phyloP scores from a whole-genome alignment of 2,329 filamentous ascomycete species.

The Bipolaris zeicola region DNA sequence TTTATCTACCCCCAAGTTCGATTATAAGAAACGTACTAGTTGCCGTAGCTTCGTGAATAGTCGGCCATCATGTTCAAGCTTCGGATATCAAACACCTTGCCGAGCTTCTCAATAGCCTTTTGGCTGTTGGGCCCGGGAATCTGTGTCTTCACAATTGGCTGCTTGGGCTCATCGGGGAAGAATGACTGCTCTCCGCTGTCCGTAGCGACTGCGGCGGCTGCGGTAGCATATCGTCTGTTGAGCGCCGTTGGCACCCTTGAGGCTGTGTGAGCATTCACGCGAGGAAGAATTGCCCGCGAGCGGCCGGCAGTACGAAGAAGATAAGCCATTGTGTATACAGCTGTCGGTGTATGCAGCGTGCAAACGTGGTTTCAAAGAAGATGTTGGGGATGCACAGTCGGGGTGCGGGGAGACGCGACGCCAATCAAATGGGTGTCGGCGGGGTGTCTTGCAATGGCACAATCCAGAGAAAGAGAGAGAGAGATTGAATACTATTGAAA shows the following conservation, averaged over 20 bases:
- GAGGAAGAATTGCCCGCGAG: constrained; percentile 24
- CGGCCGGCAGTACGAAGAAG: constrained; percentile 37
- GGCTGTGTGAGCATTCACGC: constrained; percentile 23
- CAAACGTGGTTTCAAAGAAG: neutral
- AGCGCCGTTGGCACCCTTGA: constrained; percentile 27
- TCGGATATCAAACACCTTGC: constrained; percentile 82
- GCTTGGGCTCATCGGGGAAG: constrained; percentile 64
- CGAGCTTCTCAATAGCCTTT: constrained; percentile 70
- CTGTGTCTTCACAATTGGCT: constrained; percentile 60
- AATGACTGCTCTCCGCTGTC: constrained; percentile 53
- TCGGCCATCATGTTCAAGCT: constrained; percentile 69
- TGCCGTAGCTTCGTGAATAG: constrained; percentile 60
- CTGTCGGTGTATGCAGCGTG: neutral
- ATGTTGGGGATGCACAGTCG: neutral
- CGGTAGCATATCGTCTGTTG: constrained; percentile 41
- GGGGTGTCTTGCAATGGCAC: neutral
- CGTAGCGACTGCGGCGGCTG: constrained; percentile 38
- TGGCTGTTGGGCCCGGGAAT: constrained; percentile 80
- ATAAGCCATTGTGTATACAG: constrained; percentile 36
- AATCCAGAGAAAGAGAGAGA: neutral
- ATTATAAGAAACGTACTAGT: constrained; percentile 62
- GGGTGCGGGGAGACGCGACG: constrained; percentile 4
- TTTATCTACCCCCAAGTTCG: neutral
- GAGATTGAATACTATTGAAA: neutral
- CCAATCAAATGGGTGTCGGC: neutral